A percentile compares a stretch with the other conserved stretches of the same genome.
phyloP scores from a whole-genome alignment of 805 yeast genomes.

The Yarrowia keelungensis region DNA sequence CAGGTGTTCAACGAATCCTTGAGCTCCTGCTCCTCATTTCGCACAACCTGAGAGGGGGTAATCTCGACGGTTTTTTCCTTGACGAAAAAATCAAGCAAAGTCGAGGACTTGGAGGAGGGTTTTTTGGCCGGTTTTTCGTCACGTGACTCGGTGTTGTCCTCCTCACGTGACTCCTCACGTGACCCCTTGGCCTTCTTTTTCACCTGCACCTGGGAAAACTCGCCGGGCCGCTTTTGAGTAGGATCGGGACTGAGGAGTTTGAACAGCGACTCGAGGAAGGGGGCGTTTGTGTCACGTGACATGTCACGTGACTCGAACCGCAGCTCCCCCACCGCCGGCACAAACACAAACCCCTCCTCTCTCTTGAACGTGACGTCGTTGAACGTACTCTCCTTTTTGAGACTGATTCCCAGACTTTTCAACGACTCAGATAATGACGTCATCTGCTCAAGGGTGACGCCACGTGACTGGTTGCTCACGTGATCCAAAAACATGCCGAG shows the following conservation, averaged over 20 bases:
- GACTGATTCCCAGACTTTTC: background rate
- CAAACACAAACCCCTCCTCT: constrained; percentile 3
- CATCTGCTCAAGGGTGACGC: constrained; percentile 2
- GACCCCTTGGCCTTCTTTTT: background rate
- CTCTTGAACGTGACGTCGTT: constrained; percentile 11
- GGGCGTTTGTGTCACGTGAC: background rate
- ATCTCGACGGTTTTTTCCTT: constrained; percentile 11
- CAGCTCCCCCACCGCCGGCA: constrained; percentile 8
- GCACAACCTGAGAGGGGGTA: background rate
- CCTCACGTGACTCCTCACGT: background rate
- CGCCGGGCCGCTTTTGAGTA: constrained; percentile 15
- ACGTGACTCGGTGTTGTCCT: background rate
- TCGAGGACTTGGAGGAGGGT: background rate
- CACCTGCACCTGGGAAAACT: constrained; percentile 11
- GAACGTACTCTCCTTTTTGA: background rate
- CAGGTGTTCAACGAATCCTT: constrained; percentile 54
- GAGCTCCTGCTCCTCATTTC: background rate
- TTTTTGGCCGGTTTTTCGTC: background rate
- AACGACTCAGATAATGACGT: background rate
- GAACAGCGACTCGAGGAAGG: constrained; percentile 7
- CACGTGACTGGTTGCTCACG: background rate
- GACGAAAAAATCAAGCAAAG: constrained; percentile 12
- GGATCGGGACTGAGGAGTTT: constrained; percentile 13
- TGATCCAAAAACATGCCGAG: constrained; percentile 10
- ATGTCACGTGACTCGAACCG: background rate